phyloP scores from a whole-genome alignment of 768 basidiomycete species.

The Pulveroboletus sp. region DNA sequence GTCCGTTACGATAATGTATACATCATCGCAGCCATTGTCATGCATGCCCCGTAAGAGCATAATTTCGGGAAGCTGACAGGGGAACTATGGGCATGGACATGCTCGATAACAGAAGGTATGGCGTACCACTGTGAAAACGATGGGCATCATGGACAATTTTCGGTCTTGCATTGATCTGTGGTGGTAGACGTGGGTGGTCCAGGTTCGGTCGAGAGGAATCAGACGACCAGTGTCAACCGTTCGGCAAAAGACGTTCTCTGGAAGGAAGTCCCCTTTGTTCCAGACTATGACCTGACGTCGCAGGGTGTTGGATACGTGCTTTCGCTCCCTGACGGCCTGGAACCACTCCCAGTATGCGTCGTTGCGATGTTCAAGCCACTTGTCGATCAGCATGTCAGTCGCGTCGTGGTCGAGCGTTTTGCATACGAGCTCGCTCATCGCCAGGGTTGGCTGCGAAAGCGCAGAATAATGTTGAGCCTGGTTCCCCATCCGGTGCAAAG shows the following conservation, averaged over 20 bases:
- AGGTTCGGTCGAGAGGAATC: conserved; percentile 76
- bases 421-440: conserved; percentile 75
- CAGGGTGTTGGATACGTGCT: conserved; percentile 47
- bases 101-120: background rate
- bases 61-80: conserved; percentile 62
- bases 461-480: conserved; percentile 49
- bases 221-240: conserved; percentile 74
- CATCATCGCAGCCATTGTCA: conserved; percentile 72
- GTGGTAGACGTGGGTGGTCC: conserved; percentile 79
- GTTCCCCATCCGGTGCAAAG: conserved; percentile 17
- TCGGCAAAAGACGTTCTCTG: conserved; percentile 75
- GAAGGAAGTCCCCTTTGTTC: conserved; percentile 70
- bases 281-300: conserved; percentile 47
- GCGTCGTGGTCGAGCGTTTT: conserved; percentile 73
- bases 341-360: conserved; percentile 80
- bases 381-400: conserved; percentile 76
- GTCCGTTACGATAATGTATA: conserved; percentile 75
- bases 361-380: conserved; percentile 76
- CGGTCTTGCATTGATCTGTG: conserved; percentile 71
- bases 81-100: conserved; percentile 1
- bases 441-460: conserved; percentile 58
- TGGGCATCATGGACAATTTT: conserved; percentile 71
- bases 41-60: conserved; percentile 81
- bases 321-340: conserved; percentile 60
- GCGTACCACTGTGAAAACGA: conserved; percentile 74